A percentile compares a stretch with the other conserved stretches of the same genome.
Evolutionary conservation across 805 yeast species (phyloP).

Genomic region (Candida ficus): DNA sequence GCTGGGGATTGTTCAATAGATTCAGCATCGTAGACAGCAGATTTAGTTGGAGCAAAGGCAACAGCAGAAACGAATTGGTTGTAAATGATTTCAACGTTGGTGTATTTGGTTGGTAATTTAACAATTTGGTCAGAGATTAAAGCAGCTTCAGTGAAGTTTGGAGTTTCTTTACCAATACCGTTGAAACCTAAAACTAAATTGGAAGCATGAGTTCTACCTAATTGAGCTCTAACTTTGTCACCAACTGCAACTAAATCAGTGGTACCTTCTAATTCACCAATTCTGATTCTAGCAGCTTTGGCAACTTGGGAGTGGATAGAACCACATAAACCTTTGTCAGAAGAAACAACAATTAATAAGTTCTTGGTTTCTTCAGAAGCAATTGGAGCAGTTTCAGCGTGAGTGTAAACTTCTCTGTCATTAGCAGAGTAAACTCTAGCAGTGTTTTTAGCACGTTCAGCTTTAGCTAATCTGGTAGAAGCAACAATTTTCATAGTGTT

Average conservation of each 20-base stretch:
- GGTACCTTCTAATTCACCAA: constrained; percentile 50
- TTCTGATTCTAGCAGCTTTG: constrained; percentile 73
- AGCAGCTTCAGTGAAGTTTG: constrained; percentile 87
- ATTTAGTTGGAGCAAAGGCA: constrained; percentile 77
- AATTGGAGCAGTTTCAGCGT: constrained; percentile 70
- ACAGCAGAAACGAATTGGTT: constrained; percentile 86
- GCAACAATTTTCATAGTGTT: constrained; percentile 99
- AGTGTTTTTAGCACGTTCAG: constrained; percentile 88
- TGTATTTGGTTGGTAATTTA: constrained; percentile 53
- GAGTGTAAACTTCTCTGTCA: constrained; percentile 71
- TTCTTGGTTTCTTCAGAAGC: constrained; percentile 52
- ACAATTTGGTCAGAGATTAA: constrained; percentile 80
- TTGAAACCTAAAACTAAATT: constrained; percentile 70
- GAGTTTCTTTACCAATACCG: constrained; percentile 96
- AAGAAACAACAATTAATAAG: constrained; percentile 81
- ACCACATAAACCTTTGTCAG: constrained; percentile 99
- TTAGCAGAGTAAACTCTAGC: constrained; percentile 82
- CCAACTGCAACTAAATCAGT: constrained; percentile 86
- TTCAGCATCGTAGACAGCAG: constrained; percentile 61
- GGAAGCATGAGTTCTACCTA: constrained; percentile 73
- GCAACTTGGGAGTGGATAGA: constrained; percentile 95
- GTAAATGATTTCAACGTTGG: constrained; percentile 74
- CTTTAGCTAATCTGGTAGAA: constrained; percentile 91
- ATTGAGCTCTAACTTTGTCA: constrained; percentile 89
- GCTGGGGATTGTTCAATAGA: constrained; percentile 83